A percentile compares a stretch with the other conserved stretches of the same genome.
Conservation (phyloP, 805 yeast genomes). For the Lipomyces orientalis region DNA sequence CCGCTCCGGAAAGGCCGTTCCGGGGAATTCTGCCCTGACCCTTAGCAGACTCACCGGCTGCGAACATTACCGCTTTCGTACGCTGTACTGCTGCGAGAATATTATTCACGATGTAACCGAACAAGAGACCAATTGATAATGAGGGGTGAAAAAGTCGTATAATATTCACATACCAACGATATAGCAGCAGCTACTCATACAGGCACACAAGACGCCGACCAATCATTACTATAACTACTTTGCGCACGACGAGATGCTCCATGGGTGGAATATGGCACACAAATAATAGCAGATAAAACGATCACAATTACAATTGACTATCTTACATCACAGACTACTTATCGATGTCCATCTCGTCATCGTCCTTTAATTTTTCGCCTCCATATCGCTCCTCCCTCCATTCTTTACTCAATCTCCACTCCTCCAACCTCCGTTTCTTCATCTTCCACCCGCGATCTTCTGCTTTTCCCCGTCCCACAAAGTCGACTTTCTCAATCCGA, state of each 20-base stretch:
- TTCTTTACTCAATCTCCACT: slow-evolving; percentile 39
- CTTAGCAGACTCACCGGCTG: neutral
- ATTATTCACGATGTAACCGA: too few species aligned
- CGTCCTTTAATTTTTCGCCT: slow-evolving; percentile 2
- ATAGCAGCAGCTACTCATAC: too few species aligned
- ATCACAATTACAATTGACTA: neutral
- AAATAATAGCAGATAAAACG: neutral
- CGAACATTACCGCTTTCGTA: too few species aligned
- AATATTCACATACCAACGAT: too few species aligned
- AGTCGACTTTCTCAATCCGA: slow-evolving; percentile 61
- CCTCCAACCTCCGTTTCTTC: slow-evolving; percentile 45
- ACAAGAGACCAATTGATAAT: too few species aligned
- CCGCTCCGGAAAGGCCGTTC: neutral
- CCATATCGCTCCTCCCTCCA: slow-evolving; percentile 30
- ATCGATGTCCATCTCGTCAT: neutral
- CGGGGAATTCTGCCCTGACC: neutral
- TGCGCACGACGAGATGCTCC: too few species aligned
- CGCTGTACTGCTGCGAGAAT: too few species aligned
- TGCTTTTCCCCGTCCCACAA: slow-evolving; percentile 44
- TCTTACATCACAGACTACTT: neutral
- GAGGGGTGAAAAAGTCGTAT: too few species aligned
- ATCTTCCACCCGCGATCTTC: slow-evolving; percentile 42
- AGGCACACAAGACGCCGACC: too few species aligned
- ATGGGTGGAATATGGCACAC: too few species aligned
- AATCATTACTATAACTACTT: too few species aligned